Evolutionary conservation across 2,329 filamentous ascomycete genomes (phyloP), one percentile per base, ranked within the genome.

Genomic region (Daldinia sp.): DNA sequence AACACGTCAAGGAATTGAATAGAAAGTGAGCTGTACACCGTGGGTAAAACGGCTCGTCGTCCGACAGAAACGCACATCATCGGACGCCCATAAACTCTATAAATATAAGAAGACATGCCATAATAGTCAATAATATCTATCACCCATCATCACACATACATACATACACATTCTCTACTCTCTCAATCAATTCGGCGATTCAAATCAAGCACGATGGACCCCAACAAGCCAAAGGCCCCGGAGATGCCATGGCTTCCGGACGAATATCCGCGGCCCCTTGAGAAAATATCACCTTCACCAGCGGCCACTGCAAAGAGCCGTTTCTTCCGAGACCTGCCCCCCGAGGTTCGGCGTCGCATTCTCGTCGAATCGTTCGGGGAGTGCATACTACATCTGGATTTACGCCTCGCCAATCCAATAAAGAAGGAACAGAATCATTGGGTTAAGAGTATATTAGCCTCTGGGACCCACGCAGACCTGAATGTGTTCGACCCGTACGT

Each of bases 311-410:
- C 44, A 28, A 28, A 35, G 46, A 65, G 51, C 51, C n/a, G 6
- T 5, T 35, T 68, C 62, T 62, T 66, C 58, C 37, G 51, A 44
- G 44, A 23, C 6, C n/a, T 65, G 6, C 44, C 61, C 23, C 20
- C 62, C 2, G 62, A 65, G 53, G 39, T 65, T 23, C 62, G 66
- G 13, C 66, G 53, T 50, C 42, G 4, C 6, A 62, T 68, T 28
- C 65, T 68, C 13, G 6, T 61, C 20, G 51, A 51, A 23, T 61
- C 61, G 15, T 65, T 68, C 28, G 61, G 61, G 12, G 56, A 54
- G 26, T 61, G 61, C 6, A 55, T 37, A 26, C 4, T 68, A 6
- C 61, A 68, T 20, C 13, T 65, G 13, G 66, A 68, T 35, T 26
- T 65, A 44, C 57, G 58, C 37, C 46, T 62, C 30, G 62, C 44